Evolutionary conservation across 345 rosid species (phyloP), one percentile per base, ranked within the genome.

Genomic region (Carallia pectinifolia): DNA sequence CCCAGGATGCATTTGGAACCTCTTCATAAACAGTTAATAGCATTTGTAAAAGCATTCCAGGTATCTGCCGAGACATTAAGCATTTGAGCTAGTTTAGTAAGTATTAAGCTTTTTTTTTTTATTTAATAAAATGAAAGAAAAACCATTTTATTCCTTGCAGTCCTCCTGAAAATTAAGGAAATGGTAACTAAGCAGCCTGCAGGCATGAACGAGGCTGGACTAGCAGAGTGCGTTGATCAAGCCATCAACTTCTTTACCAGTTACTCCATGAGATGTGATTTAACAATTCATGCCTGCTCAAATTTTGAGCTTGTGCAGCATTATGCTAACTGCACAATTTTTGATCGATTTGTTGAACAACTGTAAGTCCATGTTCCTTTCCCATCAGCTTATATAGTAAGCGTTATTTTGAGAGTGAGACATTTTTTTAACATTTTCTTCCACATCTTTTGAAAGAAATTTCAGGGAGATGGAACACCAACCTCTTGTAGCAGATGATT

Each of bases 381-480:
- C 50, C 23, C 16, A 27, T 59, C 17, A 10, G n/a, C 67, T 54
- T 29, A 4, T 30, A 6, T 18, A 6, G 0, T 4, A 12, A 44
- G 17, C 16, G 48, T 19, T 19, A 19, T 27, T 38, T 62, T 8
- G 65, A 69, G 63, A 63, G 16, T 44, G 36, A 48, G 65, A 50
- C 55, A 27, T 4, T 23, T 23, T 58, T 47, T 2, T 54, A 33
- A 58, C 23, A 23, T 23, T 44, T 44, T 30, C 36, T 2, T 33
- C 40, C 4, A 58, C 23, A 23, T 23, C 23, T 23, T 23, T 23
- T 64, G 72, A 56, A 58, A 73, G 58, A 31, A 39, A 74, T 68
- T 76, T 80, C 87, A 89, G 96, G 58, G 84, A 91, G 83, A 69
- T 69, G 84, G 98, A 94, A 82, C 92, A 91, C 71, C 82, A 96